Evolutionary conservation across 805 yeast genomes (phyloP).

Genomic region (Wickerhamia fluorescens): DNA sequence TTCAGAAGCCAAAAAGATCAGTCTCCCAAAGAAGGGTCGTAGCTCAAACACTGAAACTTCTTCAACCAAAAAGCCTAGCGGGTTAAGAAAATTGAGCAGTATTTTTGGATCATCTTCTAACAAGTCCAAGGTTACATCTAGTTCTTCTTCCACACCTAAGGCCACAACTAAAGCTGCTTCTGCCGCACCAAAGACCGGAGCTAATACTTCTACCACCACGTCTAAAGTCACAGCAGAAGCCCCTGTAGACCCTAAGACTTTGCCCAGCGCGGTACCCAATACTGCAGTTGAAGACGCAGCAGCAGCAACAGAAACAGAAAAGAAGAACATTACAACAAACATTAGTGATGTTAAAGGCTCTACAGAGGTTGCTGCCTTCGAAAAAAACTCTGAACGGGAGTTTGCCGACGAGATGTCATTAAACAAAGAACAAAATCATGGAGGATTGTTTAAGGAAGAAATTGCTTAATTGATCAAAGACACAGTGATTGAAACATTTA

Average conservation of each 20-base stretch:
- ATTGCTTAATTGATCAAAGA: too few species aligned
- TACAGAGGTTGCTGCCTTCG: too few species aligned
- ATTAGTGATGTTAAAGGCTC: too few species aligned
- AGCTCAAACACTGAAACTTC: slow-evolving; percentile 4
- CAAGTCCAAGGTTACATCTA: slow-evolving; percentile 6
- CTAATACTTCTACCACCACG: too few species aligned
- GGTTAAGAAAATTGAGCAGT: slow-evolving; percentile 15
- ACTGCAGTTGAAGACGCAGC: too few species aligned
- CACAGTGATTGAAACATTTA: too few species aligned
- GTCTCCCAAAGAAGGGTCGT: slow-evolving; percentile 3
- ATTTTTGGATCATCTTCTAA: too few species aligned
- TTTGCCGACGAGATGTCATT: slow-evolving; percentile 28
- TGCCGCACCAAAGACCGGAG: slow-evolving; percentile 2
- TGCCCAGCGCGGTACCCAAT: too few species aligned
- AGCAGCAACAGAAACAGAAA: too few species aligned
- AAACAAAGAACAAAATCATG: slow-evolving; percentile 19
- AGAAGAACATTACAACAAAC: too few species aligned
- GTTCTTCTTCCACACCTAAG: slow-evolving; percentile 5
- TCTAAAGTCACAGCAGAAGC: slow-evolving; percentile 1
- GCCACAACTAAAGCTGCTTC: slow-evolving; percentile 2
- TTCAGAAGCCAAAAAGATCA: too few species aligned
- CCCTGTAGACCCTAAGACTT: slow-evolving; percentile 1
- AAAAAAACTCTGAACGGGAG: slow-evolving; percentile 1
- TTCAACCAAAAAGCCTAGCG: slow-evolving; percentile 6
- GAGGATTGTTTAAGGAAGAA: slow-evolving; percentile 38